A percentile compares a stretch with the other conserved stretches of the same genome.
Conservation (phyloP, 441 rosid species). For the Geranium incanum region DNA sequence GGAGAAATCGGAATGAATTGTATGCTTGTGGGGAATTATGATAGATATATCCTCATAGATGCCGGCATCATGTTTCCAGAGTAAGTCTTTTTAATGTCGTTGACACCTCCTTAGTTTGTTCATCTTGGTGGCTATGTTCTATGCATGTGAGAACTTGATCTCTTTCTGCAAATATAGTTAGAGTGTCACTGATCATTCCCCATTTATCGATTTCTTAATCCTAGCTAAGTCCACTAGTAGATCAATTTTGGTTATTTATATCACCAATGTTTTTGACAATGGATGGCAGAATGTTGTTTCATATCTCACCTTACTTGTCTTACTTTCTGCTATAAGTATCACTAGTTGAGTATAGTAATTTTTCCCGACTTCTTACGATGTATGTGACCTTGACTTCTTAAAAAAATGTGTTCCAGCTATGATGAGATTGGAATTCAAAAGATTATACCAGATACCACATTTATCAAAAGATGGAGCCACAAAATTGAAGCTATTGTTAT, state of each 20-base stretch:
- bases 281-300: neutral
- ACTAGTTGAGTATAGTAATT: constrained; percentile 2
- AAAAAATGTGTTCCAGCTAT: constrained; percentile 39
- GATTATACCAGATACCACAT: constrained; percentile 86
- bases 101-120: neutral
- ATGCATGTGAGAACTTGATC: neutral
- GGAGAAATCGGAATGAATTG: constrained; percentile 99
- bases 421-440: constrained; percentile 95
- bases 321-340: neutral
- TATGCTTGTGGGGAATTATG: constrained; percentile 94
- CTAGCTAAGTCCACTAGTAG: neutral
- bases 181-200: neutral
- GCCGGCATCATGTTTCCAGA: neutral
- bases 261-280: neutral
- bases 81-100: neutral
- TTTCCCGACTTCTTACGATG: constrained; percentile 4
- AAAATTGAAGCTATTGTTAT: constrained; percentile 94
- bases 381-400: constrained; percentile 19
- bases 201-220: too few species aligned
- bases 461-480: constrained; percentile 87
- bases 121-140: neutral
- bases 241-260: neutral
- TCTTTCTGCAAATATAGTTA: neutral
- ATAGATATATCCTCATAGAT: constrained; percentile 77
- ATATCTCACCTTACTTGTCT: too few species aligned